Conservation (phyloP, 225 moss, liverwort and hornwort genomes). For the Straminergon stramineum region DNA sequence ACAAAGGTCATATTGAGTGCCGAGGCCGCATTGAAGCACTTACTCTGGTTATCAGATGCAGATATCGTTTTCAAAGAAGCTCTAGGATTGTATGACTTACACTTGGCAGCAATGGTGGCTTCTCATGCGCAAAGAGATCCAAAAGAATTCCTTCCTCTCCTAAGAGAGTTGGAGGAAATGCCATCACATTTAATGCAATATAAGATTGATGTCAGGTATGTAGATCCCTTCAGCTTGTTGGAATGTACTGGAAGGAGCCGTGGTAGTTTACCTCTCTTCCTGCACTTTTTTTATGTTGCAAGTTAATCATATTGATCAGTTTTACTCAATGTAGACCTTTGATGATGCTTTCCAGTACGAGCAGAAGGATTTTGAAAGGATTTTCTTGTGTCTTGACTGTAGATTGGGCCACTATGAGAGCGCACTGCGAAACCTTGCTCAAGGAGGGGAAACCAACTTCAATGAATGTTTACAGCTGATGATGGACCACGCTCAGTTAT, state of each 20-base stretch:
- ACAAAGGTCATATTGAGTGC: constrained; percentile 58
- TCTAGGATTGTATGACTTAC: constrained; percentile 87
- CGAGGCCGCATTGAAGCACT: constrained; percentile 89
- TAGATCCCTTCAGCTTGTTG: not conserved
- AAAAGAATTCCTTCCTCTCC: constrained; percentile 87
- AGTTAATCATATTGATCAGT: not conserved
- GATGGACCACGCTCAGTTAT: constrained; percentile 53
- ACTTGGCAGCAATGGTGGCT: constrained; percentile 97
- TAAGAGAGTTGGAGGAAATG: constrained; percentile 80
- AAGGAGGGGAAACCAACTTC: constrained; percentile 62
- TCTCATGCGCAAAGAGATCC: constrained; percentile 94
- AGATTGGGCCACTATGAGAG: constrained; percentile 79
- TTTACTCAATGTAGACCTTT: not conserved
- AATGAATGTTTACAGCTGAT: constrained; percentile 66
- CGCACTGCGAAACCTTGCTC: constrained; percentile 65
- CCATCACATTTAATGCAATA: constrained; percentile 68
- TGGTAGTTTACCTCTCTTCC: not conserved
- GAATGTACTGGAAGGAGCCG: not conserved
- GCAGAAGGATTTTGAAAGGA: not conserved
- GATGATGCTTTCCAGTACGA: not conserved
- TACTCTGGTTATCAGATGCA: constrained; percentile 93
- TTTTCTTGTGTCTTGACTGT: not conserved
- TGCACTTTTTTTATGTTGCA: not conserved
- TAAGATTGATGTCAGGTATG: constrained; percentile 70
- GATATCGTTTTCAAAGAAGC: constrained; percentile 77